A percentile compares a stretch with the other conserved stretches of the same genome.
These are phyloP conservation scores for Podospora tetraspora DNA, from an alignment of 495 filamentous ascomycete genomes.

Conservation along the genomic window DNA sequence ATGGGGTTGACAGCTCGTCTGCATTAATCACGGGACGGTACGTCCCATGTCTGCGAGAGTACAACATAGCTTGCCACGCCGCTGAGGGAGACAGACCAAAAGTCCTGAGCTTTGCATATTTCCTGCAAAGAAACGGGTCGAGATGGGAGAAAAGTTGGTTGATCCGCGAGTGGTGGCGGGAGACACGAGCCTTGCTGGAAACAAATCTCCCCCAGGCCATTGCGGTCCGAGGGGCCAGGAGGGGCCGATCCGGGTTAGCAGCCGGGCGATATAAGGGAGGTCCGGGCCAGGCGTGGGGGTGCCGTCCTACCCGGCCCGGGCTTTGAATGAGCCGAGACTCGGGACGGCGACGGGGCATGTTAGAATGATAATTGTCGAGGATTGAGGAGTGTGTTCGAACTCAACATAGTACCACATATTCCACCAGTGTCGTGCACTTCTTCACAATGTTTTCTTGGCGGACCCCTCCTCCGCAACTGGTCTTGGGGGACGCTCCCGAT, in stretches of 20 bases:
- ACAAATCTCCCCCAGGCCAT: not conserved
- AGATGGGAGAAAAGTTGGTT: not conserved
- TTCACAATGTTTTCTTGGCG: not conserved
- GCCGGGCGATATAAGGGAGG: not conserved
- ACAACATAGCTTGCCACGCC: not conserved
- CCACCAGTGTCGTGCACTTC: too few relatives aligned
- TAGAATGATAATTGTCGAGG: not conserved
- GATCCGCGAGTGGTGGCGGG: not conserved
- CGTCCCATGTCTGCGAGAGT: conserved; percentile 4
- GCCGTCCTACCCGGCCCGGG: too few relatives aligned
- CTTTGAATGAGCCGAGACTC: not conserved
- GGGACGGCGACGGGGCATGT: not conserved
- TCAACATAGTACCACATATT: too few relatives aligned
- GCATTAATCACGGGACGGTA: conserved; percentile 16
- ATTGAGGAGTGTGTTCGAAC: not conserved
- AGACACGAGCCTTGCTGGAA: not conserved
- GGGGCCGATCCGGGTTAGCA: not conserved
- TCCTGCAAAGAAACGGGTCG: not conserved
- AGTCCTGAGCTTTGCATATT: not conserved
- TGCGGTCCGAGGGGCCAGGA: not conserved
- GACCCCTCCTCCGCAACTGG: conserved; percentile 1
- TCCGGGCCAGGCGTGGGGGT: not conserved
- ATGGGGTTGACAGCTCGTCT: conserved; percentile 15
- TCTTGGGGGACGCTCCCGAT: conserved; percentile 7
- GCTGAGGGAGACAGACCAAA: not conserved